Base-by-base conservation (phyloP, 805 yeast genomes). In the Candida quercuum region DNA sequence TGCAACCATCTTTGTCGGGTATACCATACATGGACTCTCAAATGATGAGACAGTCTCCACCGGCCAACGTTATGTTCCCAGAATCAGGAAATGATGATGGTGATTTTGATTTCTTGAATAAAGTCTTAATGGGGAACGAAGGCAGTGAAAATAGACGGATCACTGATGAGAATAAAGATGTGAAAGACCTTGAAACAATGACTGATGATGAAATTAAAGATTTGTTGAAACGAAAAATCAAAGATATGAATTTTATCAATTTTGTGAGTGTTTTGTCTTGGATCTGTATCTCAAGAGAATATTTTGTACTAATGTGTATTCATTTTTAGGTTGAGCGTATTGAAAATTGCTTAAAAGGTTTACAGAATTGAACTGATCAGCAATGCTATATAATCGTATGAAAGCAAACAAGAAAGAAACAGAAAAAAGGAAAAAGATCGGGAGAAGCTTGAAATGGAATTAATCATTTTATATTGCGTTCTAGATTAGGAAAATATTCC, bases 231-330 rank as follows among this genome's bases (percentile, higher is more conserved):
- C 45, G 43, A 18, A 49, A 46, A 33, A 43, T 54, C n/a, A 49
- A 49, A 26, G 57, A 52, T 36, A 28, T 34, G 22, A 37, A 40
- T 4, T 54, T 54, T 26, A 45, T 54, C 13, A 41, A 39, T n/a
- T 52, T 51, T 39, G 56, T 53, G 17, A 26, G 29, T 24, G 6
- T 24, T 8, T 6, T 10, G 14, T 14, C 18, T 26, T 16, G 18
- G 6, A n/a, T n/a, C n/a, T n/a, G n/a, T n/a, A n/a, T n/a, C n/a
- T n/a, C n/a, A n/a, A n/a, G 56, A 51, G 17, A 26, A 18, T 24
- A 10, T 24, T 8, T 6, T 10, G 14, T 14, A 18, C 15, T 16
- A 11, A 14, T 15, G 6, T 22, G 9, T 20, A 19, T n/a, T 19
- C 5, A 9, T 24, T n/a, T 26, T 12, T 6, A 29, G 37, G 37